Percentiles rank a stretch among this genome's conserved stretches.
These are phyloP conservation scores for Annulohypoxylon truncatum DNA, from an alignment of 2,329 filamentous ascomycete genomes.

Conservation along the genomic window DNA sequence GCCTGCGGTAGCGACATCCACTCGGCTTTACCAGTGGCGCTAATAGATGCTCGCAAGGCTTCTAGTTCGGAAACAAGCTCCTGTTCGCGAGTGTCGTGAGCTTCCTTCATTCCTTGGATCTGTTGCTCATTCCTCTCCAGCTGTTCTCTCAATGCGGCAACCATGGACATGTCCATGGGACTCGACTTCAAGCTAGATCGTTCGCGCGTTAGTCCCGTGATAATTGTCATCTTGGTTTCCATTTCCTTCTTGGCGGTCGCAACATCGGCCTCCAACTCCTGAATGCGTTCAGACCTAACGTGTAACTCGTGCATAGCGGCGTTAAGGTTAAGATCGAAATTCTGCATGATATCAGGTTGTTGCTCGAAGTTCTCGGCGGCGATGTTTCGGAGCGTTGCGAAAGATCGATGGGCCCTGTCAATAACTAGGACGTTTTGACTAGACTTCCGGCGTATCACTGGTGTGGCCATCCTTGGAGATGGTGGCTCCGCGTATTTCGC, in stretches of 20 bases:
- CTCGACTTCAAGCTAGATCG: conserved; percentile 86
- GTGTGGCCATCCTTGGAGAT: conserved; percentile 73
- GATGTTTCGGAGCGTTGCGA: conserved; percentile 89
- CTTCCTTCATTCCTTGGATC: conserved; percentile 77
- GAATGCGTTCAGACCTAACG: conserved; percentile 85
- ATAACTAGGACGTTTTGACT: conserved; percentile 89
- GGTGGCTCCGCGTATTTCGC: conserved; percentile 71
- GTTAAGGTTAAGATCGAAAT: conserved; percentile 91
- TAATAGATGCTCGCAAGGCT: conserved; percentile 69
- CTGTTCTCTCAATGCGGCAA: conserved; percentile 88
- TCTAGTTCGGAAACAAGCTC: conserved; percentile 79
- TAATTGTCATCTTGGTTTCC: conserved; percentile 96
- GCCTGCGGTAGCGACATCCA: conserved; percentile 29
- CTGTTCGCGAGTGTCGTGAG: conserved; percentile 78
- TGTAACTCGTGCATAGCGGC: conserved; percentile 94
- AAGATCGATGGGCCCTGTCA: conserved; percentile 91
- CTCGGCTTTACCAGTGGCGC: conserved; percentile 46
- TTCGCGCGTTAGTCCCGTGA: conserved; percentile 92
- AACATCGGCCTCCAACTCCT: conserved; percentile 88
- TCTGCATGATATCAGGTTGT: conserved; percentile 86
- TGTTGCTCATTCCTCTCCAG: conserved; percentile 87
- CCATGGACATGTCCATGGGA: conserved; percentile 90
- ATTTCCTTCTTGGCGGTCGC: conserved; percentile 90
- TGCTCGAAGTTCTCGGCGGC: conserved; percentile 86
- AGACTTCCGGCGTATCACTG: conserved; percentile 92